phyloP scores from a whole-genome alignment of 2,329 filamentous ascomycete genomes.

The Ophiognomonia clavigignenti-juglandacearum region DNA sequence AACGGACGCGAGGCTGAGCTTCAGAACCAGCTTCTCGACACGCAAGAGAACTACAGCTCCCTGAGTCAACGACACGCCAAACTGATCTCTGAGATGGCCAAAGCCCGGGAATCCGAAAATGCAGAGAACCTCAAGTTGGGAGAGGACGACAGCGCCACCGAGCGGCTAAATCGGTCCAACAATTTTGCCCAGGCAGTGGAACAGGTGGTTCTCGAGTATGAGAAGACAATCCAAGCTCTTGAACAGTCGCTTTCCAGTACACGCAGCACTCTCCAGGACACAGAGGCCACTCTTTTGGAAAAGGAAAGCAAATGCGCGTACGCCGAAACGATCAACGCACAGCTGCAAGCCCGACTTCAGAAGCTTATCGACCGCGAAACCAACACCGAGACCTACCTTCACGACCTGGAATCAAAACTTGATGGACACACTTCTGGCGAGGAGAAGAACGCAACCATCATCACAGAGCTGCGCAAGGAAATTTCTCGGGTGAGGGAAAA shows the following conservation, averaged over 20 bases:
- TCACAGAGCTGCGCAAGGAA: conserved; percentile 86
- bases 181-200: conserved; percentile 95
- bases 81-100: conserved; percentile 88
- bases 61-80: conserved; percentile 92
- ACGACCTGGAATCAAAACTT: conserved; percentile 84
- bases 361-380: conserved; percentile 89
- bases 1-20: conserved; percentile 84
- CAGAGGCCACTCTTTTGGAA: conserved; percentile 83
- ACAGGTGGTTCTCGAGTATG: conserved; percentile 93
- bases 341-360: conserved; percentile 84
- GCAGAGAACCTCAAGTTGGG: conserved; percentile 54
- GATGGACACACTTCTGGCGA: conserved; percentile 88
- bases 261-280: conserved; percentile 72
- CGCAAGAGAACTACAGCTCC: conserved; percentile 90
- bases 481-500: conserved; percentile 83
- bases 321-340: conserved; percentile 83
- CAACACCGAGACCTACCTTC: conserved; percentile 88
- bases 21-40: conserved; percentile 87
- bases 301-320: conserved; percentile 93
- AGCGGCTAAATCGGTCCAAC: conserved; percentile 88
- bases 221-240: conserved; percentile 93
- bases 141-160: conserved; percentile 73
- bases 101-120: conserved; percentile 67
- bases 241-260: conserved; percentile 90
- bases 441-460: conserved; percentile 83